A percentile compares a stretch with the other conserved stretches of the same genome.
These are phyloP conservation scores for Suillus cothurnatus DNA, from an alignment of 768 basidiomycete genomes.

Conservation along the genomic window DNA sequence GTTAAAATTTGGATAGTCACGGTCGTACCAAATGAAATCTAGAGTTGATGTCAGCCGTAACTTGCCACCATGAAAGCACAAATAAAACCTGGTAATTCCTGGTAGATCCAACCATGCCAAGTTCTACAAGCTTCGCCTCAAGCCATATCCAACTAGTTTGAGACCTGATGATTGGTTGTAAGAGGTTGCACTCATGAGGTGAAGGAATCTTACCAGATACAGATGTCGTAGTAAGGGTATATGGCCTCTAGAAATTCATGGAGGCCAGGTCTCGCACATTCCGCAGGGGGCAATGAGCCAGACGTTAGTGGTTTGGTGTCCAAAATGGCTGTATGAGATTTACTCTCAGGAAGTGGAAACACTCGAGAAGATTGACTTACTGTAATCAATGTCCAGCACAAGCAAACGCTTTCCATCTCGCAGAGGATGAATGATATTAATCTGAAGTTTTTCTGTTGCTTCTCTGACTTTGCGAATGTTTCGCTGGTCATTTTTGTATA, in stretches of 20 bases:
- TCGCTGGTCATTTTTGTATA: conserved; percentile 72
- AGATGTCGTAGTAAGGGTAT: conserved; percentile 86
- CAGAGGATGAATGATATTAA: conserved; percentile 76
- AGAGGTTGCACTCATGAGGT: background rate
- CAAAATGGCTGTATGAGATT: conserved; percentile 59
- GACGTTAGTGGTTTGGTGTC: conserved; percentile 86
- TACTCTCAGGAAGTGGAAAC: background rate
- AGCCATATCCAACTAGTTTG: conserved; percentile 91
- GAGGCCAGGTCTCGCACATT: conserved; percentile 82
- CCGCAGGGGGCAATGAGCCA: conserved; percentile 73
- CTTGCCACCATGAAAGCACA: background rate
- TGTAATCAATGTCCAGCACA: conserved; percentile 89
- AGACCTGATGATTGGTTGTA: conserved; percentile 50
- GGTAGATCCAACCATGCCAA: conserved; percentile 77
- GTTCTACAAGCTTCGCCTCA: conserved; percentile 83
- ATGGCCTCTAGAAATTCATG: conserved; percentile 83
- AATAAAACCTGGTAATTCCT: conserved; percentile 64
- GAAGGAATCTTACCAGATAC: conserved; percentile 64
- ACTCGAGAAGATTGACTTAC: conserved; percentile 39
- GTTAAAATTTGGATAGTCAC: background rate
- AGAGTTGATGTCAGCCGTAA: background rate
- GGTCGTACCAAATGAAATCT: conserved; percentile 64
- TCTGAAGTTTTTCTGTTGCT: conserved; percentile 60
- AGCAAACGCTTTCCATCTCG: conserved; percentile 78
- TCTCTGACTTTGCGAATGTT: conserved; percentile 84